A percentile compares a stretch with the other conserved stretches of the same genome.
phyloP scores from a whole-genome alignment of 139 green algal genomes.

The Dunaliella primolecta region DNA sequence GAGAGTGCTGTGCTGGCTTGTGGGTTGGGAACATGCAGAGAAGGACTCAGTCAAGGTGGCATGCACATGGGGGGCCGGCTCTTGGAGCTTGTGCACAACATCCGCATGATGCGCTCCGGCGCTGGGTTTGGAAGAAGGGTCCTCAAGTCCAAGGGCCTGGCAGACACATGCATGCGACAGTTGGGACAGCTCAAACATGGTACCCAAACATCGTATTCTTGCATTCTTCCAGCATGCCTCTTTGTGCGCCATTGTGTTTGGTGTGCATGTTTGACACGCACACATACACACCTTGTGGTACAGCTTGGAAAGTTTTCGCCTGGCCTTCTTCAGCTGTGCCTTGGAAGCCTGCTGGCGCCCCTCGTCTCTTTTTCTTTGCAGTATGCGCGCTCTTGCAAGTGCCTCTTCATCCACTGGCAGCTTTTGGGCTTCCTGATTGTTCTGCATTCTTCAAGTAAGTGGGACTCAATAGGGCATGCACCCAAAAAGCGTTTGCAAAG shows the following conservation, averaged over 20 bases:
- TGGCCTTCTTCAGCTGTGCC: conserved; percentile 44
- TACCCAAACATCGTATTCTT: not conserved
- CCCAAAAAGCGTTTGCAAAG: no score
- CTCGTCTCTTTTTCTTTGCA: not conserved
- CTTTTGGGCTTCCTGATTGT: not conserved
- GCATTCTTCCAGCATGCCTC: not conserved
- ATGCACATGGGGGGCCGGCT: no score
- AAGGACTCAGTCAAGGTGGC: not conserved
- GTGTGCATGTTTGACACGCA: not conserved
- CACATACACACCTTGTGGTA: conserved; percentile 23
- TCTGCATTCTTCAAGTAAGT: not conserved
- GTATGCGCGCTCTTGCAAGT: not conserved
- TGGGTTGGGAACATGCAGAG: not conserved
- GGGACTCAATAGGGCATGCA: no score
- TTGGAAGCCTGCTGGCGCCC: not conserved
- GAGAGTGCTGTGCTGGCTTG: not conserved
- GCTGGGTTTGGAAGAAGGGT: no score
- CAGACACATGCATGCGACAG: no score
- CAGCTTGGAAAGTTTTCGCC: conserved; percentile 51
- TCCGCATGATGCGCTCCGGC: no score
- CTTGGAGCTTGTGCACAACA: no score
- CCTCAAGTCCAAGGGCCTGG: no score
- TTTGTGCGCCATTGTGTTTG: not conserved
- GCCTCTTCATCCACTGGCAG: not conserved
- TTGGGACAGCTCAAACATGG: not conserved